A percentile compares a stretch with the other conserved stretches of the same genome.
phyloP scores from a whole-genome alignment of 306 rosid genomes.

The Abrus pulchellus region DNA sequence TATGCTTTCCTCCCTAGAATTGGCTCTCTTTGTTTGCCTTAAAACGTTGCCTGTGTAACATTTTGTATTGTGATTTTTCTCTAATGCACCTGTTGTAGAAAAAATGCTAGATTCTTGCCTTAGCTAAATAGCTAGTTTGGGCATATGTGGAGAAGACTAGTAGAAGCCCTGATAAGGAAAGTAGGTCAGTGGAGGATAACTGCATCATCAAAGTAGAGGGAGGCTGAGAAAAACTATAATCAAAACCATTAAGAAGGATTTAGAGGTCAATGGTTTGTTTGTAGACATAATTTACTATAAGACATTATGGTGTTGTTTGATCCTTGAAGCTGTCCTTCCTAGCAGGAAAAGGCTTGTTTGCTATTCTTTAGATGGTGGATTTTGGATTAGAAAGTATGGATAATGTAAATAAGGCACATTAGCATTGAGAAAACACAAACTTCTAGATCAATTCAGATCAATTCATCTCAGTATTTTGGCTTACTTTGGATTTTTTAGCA shows the following conservation, averaged over 20 bases:
- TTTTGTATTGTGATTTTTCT: constrained; percentile 9
- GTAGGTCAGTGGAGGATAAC: neutral
- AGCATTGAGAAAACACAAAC: neutral
- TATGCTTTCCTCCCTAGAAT: neutral
- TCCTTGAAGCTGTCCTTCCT: neutral
- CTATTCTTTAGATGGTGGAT: neutral
- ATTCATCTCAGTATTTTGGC: neutral
- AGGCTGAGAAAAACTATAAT: neutral
- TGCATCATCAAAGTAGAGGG: neutral
- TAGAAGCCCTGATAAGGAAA: neutral
- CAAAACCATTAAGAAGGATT: neutral
- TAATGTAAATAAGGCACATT: neutral
- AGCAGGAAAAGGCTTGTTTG: neutral
- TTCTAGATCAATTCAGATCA: neutral
- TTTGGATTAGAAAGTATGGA: neutral
- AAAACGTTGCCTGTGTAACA: neutral
- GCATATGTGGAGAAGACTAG: neutral
- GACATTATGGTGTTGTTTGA: neutral
- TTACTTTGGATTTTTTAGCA: constrained; percentile 6
- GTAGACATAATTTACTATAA: neutral
- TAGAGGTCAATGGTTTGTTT: neutral
- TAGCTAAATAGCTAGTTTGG: neutral
- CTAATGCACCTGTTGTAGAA: neutral
- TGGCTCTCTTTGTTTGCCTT: constrained; percentile 16
- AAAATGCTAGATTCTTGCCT: neutral